Base-by-base conservation (phyloP, 495 filamentous ascomycete species). In the Aspergillus nidulans region DNA sequence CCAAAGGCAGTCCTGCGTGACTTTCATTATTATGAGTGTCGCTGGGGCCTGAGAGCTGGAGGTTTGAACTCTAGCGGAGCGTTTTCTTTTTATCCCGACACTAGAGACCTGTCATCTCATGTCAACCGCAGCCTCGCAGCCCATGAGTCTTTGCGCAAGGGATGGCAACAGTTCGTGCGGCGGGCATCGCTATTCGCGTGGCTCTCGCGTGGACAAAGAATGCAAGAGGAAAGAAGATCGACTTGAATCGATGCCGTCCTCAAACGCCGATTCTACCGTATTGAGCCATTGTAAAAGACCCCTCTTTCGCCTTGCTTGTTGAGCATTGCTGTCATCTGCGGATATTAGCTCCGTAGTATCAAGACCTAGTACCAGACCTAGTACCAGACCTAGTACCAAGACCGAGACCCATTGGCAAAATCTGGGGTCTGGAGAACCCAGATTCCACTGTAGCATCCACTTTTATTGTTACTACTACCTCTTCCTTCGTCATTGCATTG, bases 161-260 rank as follows among this genome's bases (percentile, higher is more conserved):
- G 41, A 23, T 32, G 52, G 30, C 38, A 15, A 25, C 21, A 38
- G 24, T 42, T n/a, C 21, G 26, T 25, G 52, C 19, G 34, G 20
- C 28, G 23, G 10, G 36, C 36, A 39, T 34, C 12, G n/a, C 36
- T n/a, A 26, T 28, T 56, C 53, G 49, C 49, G 53, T 57, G 53
- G 44, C 41, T 8, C 30, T 58, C 52, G 59, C 59, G 55, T 61
- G 59, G 59, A 39, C 23, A 8, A 52, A 36, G 40, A 51, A 49
- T 48, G 38, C 20, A 55, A 21, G 32, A 15, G 1, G 13, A 42
- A 23, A 45, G 38, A 21, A 32, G 23, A 43, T 23, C 19, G 16
- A 23, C 39, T 23, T 18, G 9, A 9, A 23, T 24, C 10, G 1
- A 6, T 24, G 8, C 4, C 6, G 2, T 34, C n/a, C 8, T 34